A percentile compares a stretch with the other conserved stretches of the same genome.
These are phyloP conservation scores for Isabelozyma heimii DNA, from an alignment of 805 yeast genomes.

Conservation along the genomic window DNA sequence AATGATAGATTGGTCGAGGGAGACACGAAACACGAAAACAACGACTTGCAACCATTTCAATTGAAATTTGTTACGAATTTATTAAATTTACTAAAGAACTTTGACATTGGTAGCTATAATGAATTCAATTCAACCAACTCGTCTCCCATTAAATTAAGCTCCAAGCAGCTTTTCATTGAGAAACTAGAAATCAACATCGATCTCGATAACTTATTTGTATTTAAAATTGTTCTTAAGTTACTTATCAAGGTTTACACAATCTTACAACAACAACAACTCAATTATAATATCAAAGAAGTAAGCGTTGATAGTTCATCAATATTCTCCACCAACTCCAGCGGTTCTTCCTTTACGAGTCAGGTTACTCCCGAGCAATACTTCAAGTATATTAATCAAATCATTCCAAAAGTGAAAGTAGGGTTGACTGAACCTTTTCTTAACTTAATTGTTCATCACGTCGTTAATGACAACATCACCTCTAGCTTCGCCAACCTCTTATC, in stretches of 20 bases:
- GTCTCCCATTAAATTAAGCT: conserved; percentile 39
- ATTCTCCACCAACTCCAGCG: conserved; percentile 28
- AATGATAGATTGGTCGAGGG: not conserved
- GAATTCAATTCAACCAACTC: conserved; percentile 9
- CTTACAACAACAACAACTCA: conserved; percentile 21
- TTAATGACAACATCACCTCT: conserved; percentile 24
- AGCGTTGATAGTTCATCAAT: conserved; percentile 31
- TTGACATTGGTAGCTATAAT: conserved; percentile 30
- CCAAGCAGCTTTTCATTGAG: conserved; percentile 41
- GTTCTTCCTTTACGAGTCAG: conserved; percentile 15
- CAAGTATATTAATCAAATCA: conserved; percentile 21
- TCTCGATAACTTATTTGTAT: conserved; percentile 37
- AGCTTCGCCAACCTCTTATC: conserved; percentile 29
- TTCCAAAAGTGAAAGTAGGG: conserved; percentile 30
- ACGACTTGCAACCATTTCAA: conserved; percentile 10
- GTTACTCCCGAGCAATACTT: conserved; percentile 30
- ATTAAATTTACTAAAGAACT: conserved; percentile 32
- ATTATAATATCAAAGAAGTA: not conserved
- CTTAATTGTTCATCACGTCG: conserved; percentile 26
- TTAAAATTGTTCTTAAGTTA: conserved; percentile 31
- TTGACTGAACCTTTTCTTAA: conserved; percentile 36
- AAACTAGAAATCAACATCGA: conserved; percentile 42
- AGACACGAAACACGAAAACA: not conserved
- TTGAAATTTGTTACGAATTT: conserved; percentile 33
- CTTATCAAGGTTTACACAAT: conserved; percentile 23